These are phyloP conservation scores for Babesia divergens DNA, from an alignment of 169 alveolate genomes.

Conservation along the genomic window DNA sequence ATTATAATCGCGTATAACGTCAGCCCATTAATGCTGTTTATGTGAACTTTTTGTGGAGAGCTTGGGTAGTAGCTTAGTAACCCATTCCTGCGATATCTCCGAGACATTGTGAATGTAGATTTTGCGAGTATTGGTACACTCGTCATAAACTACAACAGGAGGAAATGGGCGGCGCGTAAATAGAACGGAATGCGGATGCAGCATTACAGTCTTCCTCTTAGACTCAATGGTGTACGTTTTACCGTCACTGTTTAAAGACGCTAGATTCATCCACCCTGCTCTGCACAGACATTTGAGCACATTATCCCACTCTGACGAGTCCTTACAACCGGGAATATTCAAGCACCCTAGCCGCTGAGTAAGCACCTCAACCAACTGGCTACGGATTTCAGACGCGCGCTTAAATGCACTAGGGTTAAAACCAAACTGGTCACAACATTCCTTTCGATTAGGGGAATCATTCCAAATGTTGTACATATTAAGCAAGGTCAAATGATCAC, in stretches of 20 bases:
- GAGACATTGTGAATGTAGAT: constrained; percentile 49
- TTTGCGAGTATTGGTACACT: constrained; percentile 46
- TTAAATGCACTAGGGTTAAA: constrained; percentile 33
- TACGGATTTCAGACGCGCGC: constrained; percentile 49
- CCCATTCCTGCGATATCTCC: constrained; percentile 59
- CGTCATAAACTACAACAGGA: constrained; percentile 47
- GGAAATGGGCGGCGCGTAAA: constrained; percentile 48
- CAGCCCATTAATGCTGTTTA: neutral
- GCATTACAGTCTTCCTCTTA: constrained; percentile 21
- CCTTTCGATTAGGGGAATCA: constrained; percentile 27
- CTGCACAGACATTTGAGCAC: constrained; percentile 49
- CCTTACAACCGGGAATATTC: constrained; percentile 37
- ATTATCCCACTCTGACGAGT: constrained; percentile 57
- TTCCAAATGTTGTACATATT: constrained; percentile 56
- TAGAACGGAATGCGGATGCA: constrained; percentile 57
- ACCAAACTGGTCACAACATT: constrained; percentile 40
- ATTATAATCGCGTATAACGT: neutral
- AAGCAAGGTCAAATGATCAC: constrained; percentile 59
- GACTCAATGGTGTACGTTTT: constrained; percentile 32
- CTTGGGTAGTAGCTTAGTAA: constrained; percentile 26
- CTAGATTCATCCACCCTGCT: constrained; percentile 55
- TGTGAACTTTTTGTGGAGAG: neutral
- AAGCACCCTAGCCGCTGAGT: constrained; percentile 9
- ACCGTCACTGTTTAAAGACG: constrained; percentile 24
- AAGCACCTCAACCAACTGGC: constrained; percentile 38